Percentiles rank a stretch among this genome's conserved stretches.
Conservation (phyloP, 2,329 filamentous ascomycete species). For the Microdochium paspali region DNA sequence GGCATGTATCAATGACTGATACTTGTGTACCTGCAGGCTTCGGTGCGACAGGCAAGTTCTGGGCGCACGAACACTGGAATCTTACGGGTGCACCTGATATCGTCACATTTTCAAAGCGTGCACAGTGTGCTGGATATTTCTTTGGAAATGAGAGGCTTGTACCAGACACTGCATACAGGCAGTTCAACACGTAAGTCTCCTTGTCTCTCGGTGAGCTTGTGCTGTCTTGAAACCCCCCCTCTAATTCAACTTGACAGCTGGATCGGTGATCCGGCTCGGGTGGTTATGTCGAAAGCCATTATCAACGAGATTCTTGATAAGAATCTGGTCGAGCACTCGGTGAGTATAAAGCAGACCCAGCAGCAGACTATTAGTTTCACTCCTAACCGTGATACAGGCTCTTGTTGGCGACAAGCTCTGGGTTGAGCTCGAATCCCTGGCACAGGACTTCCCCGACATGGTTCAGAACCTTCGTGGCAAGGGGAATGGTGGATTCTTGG, state of each 20-base stretch:
- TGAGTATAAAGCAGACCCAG: constrained; percentile 8
- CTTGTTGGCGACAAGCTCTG: constrained; percentile 61
- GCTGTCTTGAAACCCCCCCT: not conserved
- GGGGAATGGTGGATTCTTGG: constrained; percentile 70
- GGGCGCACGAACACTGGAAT: constrained; percentile 81
- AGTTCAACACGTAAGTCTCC: constrained; percentile 59
- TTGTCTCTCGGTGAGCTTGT: not conserved
- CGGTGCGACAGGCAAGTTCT: constrained; percentile 79
- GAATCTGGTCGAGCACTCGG: constrained; percentile 55
- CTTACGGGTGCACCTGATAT: constrained; percentile 65
- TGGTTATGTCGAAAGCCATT: constrained; percentile 69
- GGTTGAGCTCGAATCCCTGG: constrained; percentile 51
- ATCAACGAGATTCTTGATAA: constrained; percentile 64
- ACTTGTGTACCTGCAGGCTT: constrained; percentile 25
- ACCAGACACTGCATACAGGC: constrained; percentile 74
- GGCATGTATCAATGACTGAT: not conserved
- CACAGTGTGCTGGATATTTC: constrained; percentile 77
- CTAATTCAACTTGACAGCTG: constrained; percentile 28
- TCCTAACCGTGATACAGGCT: constrained; percentile 20
- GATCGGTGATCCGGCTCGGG: constrained; percentile 75
- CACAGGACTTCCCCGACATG: constrained; percentile 56
- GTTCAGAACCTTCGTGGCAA: constrained; percentile 69
- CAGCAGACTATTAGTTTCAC: not conserved
- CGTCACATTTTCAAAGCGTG: constrained; percentile 85
- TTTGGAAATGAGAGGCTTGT: constrained; percentile 65